Conservation (phyloP, 768 basidiomycete species). For the Chalciporus sphaerocephalus region DNA sequence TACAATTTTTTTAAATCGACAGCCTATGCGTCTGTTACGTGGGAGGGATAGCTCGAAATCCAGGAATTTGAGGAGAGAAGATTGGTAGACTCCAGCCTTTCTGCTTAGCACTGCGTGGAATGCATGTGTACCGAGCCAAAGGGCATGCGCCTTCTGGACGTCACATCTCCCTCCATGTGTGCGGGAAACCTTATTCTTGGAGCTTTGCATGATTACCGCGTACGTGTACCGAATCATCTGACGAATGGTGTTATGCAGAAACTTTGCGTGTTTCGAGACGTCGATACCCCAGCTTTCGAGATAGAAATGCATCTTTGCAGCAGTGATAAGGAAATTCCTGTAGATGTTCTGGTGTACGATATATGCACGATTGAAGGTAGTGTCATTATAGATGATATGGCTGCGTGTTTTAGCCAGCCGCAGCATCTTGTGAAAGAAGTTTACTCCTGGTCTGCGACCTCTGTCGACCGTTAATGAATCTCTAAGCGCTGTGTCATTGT, state of each 20-base stretch:
- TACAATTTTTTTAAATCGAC: constrained; percentile 45
- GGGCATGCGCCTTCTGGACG: constrained; percentile 47
- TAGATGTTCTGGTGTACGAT: constrained; percentile 80
- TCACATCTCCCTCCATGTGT: constrained; percentile 37
- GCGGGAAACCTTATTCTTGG: constrained; percentile 37
- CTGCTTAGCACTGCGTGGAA: constrained; percentile 62
- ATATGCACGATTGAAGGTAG: constrained; percentile 54
- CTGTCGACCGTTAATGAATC: constrained; percentile 70
- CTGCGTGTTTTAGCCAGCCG: constrained; percentile 70
- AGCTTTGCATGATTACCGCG: constrained; percentile 46
- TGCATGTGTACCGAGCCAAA: constrained; percentile 79
- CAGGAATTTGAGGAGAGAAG: constrained; percentile 45
- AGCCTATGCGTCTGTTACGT: constrained; percentile 39
- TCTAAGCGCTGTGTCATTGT: constrained; percentile 54
- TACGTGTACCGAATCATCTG: constrained; percentile 58
- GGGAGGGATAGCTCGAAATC: constrained; percentile 47
- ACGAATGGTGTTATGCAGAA: constrained; percentile 54
- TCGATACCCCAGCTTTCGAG: constrained; percentile 56
- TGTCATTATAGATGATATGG: constrained; percentile 80
- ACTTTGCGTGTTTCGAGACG: constrained; percentile 40
- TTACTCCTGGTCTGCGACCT: constrained; percentile 57
- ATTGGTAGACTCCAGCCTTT: constrained; percentile 47
- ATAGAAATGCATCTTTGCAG: constrained; percentile 86
- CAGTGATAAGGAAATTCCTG: constrained; percentile 75
- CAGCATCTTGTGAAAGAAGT: constrained; percentile 71